Base-by-base conservation (phyloP, 768 basidiomycete genomes). In the Hebeloma cylindrosporum region DNA sequence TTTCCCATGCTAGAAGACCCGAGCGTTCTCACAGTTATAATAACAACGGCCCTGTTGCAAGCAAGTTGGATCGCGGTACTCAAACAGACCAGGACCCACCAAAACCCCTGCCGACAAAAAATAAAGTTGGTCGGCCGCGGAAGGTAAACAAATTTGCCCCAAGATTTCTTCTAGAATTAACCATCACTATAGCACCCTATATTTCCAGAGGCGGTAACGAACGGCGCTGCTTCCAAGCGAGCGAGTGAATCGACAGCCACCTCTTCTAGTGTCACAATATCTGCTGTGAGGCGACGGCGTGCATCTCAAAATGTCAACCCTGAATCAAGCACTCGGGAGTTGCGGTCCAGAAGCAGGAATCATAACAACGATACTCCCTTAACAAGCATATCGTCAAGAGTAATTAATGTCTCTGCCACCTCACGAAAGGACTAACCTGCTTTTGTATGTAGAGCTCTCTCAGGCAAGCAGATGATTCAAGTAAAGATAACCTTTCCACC, bases 271-370 rank as follows among this genome's bases (percentile, higher is more conserved):
- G 62, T 66, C n/a, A 65, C 60, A 5, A 59, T 70, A 34, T 68
- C 69, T 18, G 65, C 68, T 10, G 50, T 64, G 21, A 70, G 68
- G 47, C 66, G 72, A 53, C 71, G 68, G 57, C 67, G 67, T 39
- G 47, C 57, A 10, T 53, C 59, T 14, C 65, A 61, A 31, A 59
- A 57, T 13, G 43, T 46, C 22, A 45, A 50, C 31, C 63, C 60
- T 6, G 68, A 71, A 48, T 55, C 66, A 20, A 71, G 67, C 47
- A 70, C 68, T 5, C 66, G 75, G 18, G 69, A 73, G 50, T 52
- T 77, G 30, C 69, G 77, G 26, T 75, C 77, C n/a, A 58, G 56
- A 41, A 67, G 73, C 48, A 67, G 65, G 49, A 77, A 72, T 48
- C 64, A 63, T 16, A 60, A 63, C 14, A 51, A 57, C 31, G 72